Evolutionary conservation across 2,329 filamentous ascomycete species (phyloP).

Genomic region (Penicillium capsulatum): DNA sequence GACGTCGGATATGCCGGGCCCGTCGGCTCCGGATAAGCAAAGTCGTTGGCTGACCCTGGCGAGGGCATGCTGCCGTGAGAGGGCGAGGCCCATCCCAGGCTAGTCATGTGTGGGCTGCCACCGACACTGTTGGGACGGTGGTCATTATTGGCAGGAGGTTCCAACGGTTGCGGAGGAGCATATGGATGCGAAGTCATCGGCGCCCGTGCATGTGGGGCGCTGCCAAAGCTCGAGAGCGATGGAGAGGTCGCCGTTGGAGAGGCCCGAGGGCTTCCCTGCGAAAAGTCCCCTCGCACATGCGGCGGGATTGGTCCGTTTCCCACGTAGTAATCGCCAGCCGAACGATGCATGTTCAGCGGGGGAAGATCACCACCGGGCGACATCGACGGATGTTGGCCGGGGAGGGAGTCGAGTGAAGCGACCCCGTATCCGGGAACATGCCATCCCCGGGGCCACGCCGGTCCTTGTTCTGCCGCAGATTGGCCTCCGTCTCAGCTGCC

Average conservation of each 20-base stretch:
- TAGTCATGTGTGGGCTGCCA: conserved; percentile 80
- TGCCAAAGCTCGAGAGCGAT: conserved; percentile 57
- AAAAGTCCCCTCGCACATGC: conserved; percentile 73
- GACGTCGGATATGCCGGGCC: conserved; percentile 48
- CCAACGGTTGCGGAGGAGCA: conserved; percentile 77
- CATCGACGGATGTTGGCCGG: conserved; percentile 73
- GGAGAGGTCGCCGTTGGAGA: conserved; percentile 62
- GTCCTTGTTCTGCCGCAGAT: conserved; percentile 58
- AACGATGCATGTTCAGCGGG: conserved; percentile 65
- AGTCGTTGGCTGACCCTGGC: conserved; percentile 66
- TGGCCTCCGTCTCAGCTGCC: conserved; percentile 80
- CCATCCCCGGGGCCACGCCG: conserved; percentile 37
- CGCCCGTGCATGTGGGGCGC: conserved; percentile 48
- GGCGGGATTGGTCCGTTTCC: conserved; percentile 73
- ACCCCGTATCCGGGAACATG: conserved; percentile 44
- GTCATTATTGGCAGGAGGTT: conserved; percentile 74
- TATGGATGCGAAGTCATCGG: conserved; percentile 85
- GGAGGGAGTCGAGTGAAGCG: conserved; percentile 67
- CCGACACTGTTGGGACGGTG: conserved; percentile 69
- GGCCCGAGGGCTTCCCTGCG: conserved; percentile 64
- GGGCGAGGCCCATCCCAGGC: conserved; percentile 81
- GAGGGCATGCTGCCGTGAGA: conserved; percentile 68
- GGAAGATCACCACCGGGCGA: conserved; percentile 74
- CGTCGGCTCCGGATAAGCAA: conserved; percentile 73
- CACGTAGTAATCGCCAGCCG: conserved; percentile 70